phyloP scores from a whole-genome alignment of 768 basidiomycete species.

The Pleurotus citrinopileatus region DNA sequence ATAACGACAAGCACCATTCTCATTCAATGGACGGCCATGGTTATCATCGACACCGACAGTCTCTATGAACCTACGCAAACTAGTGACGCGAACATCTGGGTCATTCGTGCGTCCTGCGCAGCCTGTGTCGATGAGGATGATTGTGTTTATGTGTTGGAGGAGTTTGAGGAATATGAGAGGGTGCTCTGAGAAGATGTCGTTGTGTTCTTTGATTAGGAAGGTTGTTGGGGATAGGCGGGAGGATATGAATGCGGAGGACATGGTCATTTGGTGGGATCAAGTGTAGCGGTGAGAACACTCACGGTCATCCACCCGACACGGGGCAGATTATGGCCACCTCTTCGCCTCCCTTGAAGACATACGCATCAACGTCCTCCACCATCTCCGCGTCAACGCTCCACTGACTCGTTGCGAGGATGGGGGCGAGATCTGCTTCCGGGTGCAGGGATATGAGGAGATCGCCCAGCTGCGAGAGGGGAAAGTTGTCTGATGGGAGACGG shows the following conservation, averaged over 20 bases:
- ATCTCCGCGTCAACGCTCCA: constrained; percentile 86
- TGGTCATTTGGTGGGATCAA: background rate
- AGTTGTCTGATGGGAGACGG: constrained; percentile 37
- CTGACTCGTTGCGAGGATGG: constrained; percentile 56
- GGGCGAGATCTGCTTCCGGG: constrained; percentile 44
- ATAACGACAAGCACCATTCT: constrained; percentile 37
- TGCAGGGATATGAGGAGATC: constrained; percentile 52
- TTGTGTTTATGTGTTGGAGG: constrained; percentile 31
- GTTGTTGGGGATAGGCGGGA: constrained; percentile 27
- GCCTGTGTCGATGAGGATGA: constrained; percentile 54
- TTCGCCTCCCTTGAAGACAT: constrained; percentile 63
- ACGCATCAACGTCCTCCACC: constrained; percentile 54
- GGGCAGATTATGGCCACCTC: constrained; percentile 80
- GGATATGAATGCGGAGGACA: constrained; percentile 25
- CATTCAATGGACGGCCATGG: constrained; percentile 40
- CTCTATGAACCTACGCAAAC: constrained; percentile 49
- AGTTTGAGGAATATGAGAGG: constrained; percentile 55
- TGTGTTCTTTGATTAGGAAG: constrained; percentile 46
- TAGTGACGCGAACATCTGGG: constrained; percentile 35
- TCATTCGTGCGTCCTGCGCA: constrained; percentile 47
- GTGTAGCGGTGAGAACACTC: constrained; percentile 5
- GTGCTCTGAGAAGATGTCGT: constrained; percentile 49
- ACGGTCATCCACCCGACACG: constrained; percentile 68
- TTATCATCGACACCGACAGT: constrained; percentile 41
- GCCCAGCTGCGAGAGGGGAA: constrained; percentile 50